These are phyloP conservation scores for Mariannaea elegans DNA, from an alignment of 2,329 filamentous ascomycete genomes.

Conservation along the genomic window DNA sequence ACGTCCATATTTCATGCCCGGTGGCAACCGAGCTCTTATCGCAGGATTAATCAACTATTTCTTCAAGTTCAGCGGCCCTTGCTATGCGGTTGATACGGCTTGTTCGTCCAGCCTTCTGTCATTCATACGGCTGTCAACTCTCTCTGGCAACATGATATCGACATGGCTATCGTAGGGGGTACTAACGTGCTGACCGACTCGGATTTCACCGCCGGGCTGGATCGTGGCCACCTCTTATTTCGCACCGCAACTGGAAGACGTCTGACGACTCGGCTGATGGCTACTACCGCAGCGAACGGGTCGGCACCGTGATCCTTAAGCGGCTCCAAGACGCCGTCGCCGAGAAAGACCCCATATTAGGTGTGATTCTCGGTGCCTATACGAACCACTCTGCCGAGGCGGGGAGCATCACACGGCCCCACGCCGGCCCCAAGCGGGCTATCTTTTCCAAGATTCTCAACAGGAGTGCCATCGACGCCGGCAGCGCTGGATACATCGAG, in stretches of 20 bases:
- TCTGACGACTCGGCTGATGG: conserved; percentile 68
- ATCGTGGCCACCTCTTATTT: conserved; percentile 72
- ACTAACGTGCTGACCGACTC: conserved; percentile 74
- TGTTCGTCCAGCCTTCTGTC: conserved; percentile 81
- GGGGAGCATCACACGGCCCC: conserved; percentile 76
- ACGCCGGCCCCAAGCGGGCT: conserved; percentile 68
- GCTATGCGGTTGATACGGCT: conserved; percentile 78
- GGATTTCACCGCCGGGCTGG: conserved; percentile 71
- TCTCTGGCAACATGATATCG: conserved; percentile 75
- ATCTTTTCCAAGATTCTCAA: conserved; percentile 73
- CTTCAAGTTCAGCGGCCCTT: conserved; percentile 79
- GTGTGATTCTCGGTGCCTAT: conserved; percentile 67
- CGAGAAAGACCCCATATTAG: conserved; percentile 73
- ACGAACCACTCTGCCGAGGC: conserved; percentile 79
- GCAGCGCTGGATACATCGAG: conserved; percentile 84
- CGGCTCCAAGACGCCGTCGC: conserved; percentile 53
- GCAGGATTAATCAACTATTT: conserved; percentile 77
- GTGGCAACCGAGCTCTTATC: conserved; percentile 55
- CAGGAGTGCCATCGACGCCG: conserved; percentile 77
- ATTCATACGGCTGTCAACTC: conserved; percentile 76
- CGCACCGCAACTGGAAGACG: conserved; percentile 52
- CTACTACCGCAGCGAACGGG: conserved; percentile 62
- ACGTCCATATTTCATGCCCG: conserved; percentile 64
- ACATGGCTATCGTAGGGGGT: conserved; percentile 83
- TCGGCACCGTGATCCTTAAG: conserved; percentile 59